Evolutionary conservation across 1,284 basidiomycete species (phyloP), one percentile per base, ranked within the genome.

Genomic region (Heliocybe sulcata): DNA sequence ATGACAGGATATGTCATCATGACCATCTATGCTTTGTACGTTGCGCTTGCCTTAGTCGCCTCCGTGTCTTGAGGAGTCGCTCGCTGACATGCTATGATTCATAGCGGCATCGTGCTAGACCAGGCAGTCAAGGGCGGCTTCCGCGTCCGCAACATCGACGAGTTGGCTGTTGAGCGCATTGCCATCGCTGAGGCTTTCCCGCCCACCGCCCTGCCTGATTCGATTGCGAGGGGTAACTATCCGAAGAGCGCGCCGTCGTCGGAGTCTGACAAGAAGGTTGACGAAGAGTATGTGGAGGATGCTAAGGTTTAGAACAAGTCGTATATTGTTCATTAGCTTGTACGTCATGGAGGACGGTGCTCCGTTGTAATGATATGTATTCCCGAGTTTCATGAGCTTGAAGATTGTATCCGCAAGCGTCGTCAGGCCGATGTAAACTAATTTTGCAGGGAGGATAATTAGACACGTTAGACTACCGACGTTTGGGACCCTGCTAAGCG

Each of bases 401-500:
- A 26, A 3, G 11, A 8, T 26, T 25, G n/a, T 8, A 16, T 49
- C n/a, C 27, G 20, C 47, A 4, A 20, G 38, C 38, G 38, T 6
- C 38, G 19, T 16, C 12, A 16, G 33, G 33, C n/a, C n/a, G n/a
- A n/a, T n/a, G 19, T 42, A 42, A 42, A 16, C 3, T 8, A 42
- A 6, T 42, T 6, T 42, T 42, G 38, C 16, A 20, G 16, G 16
- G 19, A 42, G 16, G 16, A 25, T 49, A 6, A 49, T 25, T 29
- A 29, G 8, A 49, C 12, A 56, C 22, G 23, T 73, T 68, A 90
- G 69, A 90, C 87, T 64, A 83, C 85, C 54, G 87, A 90, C 48
- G 81, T 81, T 64, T 88, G 81, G 53, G 88, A 89, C 25, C 88
- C 87, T 56, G 82, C 85, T 63, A 90, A 61, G 55, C 87, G 83